phyloP scores from a whole-genome alignment of 768 basidiomycete species.

The Podaxis sp. region DNA sequence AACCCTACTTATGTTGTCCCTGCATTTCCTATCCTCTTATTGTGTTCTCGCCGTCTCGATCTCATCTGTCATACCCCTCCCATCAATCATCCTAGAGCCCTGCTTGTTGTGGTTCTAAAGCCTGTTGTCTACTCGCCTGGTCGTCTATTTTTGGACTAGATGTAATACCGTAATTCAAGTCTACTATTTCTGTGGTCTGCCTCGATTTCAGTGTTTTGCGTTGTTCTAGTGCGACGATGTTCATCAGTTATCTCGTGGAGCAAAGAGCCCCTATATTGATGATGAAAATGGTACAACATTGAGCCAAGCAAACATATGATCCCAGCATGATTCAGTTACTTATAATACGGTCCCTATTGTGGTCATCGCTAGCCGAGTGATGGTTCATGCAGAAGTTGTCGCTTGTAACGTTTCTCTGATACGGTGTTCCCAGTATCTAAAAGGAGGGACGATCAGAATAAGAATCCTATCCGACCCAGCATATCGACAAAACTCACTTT shows the following conservation, averaged over 20 bases:
- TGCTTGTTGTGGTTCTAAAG: constrained; percentile 1
- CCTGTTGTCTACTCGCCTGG: neutral
- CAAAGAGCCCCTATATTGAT: too few species aligned
- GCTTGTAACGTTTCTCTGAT: constrained; percentile 46
- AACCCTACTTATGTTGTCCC: neutral
- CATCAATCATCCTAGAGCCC: neutral
- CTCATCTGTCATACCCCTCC: neutral
- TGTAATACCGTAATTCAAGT: constrained; percentile 14
- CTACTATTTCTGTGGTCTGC: neutral
- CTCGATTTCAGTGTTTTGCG: too few species aligned
- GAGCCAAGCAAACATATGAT: neutral
- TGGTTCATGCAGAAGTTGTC: neutral
- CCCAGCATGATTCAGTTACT: too few species aligned
- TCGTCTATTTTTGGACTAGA: constrained; percentile 8
- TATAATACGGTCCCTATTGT: neutral
- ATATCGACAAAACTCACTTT: constrained; percentile 43
- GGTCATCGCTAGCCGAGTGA: neutral
- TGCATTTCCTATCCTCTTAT: neutral
- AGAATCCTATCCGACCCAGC: neutral
- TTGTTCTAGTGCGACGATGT: too few species aligned
- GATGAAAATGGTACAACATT: neutral
- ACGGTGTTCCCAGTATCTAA: constrained; percentile 79
- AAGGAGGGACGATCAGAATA: constrained; percentile 17
- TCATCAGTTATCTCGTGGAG: too few species aligned
- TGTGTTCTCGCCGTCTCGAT: neutral